Base-by-base conservation (phyloP, 106 monocot genomes). In the Agapanthus africanus region DNA sequence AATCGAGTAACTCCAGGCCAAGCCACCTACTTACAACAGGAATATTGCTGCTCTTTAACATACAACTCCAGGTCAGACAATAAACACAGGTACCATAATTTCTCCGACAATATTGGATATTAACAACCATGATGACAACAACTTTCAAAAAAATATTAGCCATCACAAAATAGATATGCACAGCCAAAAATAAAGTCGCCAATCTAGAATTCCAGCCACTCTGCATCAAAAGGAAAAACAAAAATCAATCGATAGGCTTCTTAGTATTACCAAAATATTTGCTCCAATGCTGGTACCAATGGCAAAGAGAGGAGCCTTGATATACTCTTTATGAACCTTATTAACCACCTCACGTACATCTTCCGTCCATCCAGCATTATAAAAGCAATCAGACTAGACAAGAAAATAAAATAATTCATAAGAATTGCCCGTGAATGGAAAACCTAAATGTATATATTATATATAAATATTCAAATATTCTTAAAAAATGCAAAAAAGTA, bases 291-390 rank as follows among this genome's bases (percentile, higher is more conserved):
- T 93, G 66, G 90, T 90, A 47, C 93, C 90, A 71, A 93, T 69
- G 76, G 87, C 81, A 84, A 90, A 87, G 15, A 68, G 69, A 37
- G 84, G 86, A 61, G 78, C 74, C 66, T 72, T 79, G 28, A 82
- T 79, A 71, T 82, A 70, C 56, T 89, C 75, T 37, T 75, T 74
- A 68, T 88, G 83, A 70, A 93, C 86, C 77, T 90, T 71, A 27
- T 84, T 80, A 71, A 87, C 68, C 49, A 90, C 71, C 68, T 82
- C 84, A 50, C 90, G 81, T n/a, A 87, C 22, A 82, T 90, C 90
- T 60, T 93, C 87, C 1, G 90, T 93, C 86, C 86, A 87, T 64
- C 93, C 90, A 70, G 90, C 89, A 80, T 90, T 86, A n/a, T 93
- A 93, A 71, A 87, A 84, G 61, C 72, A 73, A 75, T 93, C 93